These are phyloP conservation scores for Colletotrichum shisoi DNA, from an alignment of 2,329 filamentous ascomycete species.

Conservation along the genomic window DNA sequence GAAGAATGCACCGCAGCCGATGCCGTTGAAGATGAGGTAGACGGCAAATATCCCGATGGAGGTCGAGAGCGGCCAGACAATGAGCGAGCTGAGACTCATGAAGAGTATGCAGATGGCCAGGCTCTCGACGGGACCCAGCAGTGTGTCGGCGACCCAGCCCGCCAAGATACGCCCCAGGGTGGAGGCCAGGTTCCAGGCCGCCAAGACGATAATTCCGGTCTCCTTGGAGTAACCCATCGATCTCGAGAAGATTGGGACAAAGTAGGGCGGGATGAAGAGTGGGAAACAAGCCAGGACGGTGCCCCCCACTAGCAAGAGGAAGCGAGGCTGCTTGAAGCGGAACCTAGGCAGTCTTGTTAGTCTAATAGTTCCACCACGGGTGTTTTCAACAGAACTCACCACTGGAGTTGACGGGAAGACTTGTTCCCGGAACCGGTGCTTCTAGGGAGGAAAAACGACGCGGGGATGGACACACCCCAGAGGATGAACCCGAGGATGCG, in stretches of 20 bases:
- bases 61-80: conserved; percentile 44
- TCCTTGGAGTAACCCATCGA: conserved; percentile 42
- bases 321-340: conserved; percentile 42
- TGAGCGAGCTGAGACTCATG: conserved; percentile 42
- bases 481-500: conserved; percentile 43
- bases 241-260: conserved; percentile 44
- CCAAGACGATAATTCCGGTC: conserved; percentile 41
- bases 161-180: conserved; percentile 43
- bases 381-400: conserved; percentile 31
- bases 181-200: conserved; percentile 45
- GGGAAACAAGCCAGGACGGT: conserved; percentile 43
- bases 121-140: conserved; percentile 45
- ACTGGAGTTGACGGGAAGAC: conserved; percentile 40
- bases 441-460: conserved; percentile 41
- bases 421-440: neutral
- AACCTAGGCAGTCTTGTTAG: conserved; percentile 38
- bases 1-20: conserved; percentile 46
- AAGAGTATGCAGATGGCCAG: conserved; percentile 43
- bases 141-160: conserved; percentile 43
- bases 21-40: conserved; percentile 44
- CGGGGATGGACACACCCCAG: conserved; percentile 45
- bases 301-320: conserved; percentile 42
- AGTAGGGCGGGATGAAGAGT: conserved; percentile 45
- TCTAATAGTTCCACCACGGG: no score
- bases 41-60: conserved; percentile 41